These are phyloP conservation scores for Canavalia ensiformis DNA, from an alignment of 306 rosid species.

Conservation along the genomic window DNA sequence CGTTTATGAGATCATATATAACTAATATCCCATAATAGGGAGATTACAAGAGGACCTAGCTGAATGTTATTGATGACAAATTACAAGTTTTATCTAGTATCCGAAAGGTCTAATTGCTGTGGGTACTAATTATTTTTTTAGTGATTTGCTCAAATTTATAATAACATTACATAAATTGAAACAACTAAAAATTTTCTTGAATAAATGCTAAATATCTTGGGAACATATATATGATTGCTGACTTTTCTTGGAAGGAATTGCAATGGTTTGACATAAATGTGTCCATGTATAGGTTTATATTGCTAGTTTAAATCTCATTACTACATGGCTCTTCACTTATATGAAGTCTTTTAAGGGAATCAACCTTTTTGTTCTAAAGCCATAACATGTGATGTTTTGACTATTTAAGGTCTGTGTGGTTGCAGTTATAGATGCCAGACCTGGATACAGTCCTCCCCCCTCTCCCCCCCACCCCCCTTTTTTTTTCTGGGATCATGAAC, in stretches of 20 bases:
- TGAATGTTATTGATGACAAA: slow-evolving; percentile 21
- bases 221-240: slow-evolving; percentile 2
- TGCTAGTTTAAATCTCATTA: slow-evolving; percentile 17
- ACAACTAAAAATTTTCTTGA: background rate
- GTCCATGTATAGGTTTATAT: slow-evolving; percentile 29
- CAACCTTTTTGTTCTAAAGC: background rate
- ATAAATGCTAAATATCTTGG: slow-evolving; percentile 39
- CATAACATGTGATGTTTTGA: slow-evolving; percentile 11
- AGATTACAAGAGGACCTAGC: slow-evolving; percentile 11
- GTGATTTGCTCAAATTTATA: slow-evolving; percentile 30
- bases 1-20: slow-evolving; percentile 18
- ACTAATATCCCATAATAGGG: slow-evolving; percentile 7
- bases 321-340: background rate
- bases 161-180: background rate
- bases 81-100: slow-evolving; percentile 26
- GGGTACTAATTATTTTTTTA: slow-evolving; percentile 8
- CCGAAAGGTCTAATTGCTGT: slow-evolving; percentile 19
- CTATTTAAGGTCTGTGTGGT: background rate
- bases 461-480: background rate
- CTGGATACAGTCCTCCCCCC: background rate
- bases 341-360: background rate
- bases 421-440: slow-evolving; percentile 12
- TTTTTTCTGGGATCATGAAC: slow-evolving; percentile 31
- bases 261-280: slow-evolving; percentile 16
- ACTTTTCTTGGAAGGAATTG: background rate